Conservation (phyloP, 495 filamentous ascomycete genomes). For the Daldinia childiae region DNA sequence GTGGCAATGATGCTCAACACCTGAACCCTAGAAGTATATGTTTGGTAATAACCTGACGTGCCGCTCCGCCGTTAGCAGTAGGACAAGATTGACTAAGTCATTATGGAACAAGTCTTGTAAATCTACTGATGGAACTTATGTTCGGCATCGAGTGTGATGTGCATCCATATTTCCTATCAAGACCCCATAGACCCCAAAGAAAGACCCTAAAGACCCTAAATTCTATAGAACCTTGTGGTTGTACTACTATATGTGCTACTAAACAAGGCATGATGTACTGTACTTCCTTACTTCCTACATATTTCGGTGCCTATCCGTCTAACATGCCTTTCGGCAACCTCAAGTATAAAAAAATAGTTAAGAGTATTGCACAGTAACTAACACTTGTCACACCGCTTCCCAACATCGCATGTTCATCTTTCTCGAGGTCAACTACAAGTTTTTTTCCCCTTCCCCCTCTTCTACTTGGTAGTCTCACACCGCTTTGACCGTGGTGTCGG, state of each 20-base stretch:
- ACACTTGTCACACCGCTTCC: constrained; percentile 38
- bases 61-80: constrained; percentile 25
- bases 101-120: constrained; percentile 18
- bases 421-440: constrained; percentile 6
- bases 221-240: constrained; percentile 29
- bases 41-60: constrained; percentile 23
- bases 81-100: constrained; percentile 28
- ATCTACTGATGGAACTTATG: constrained; percentile 12
- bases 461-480: constrained; percentile 26
- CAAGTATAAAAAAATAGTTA: constrained; percentile 1
- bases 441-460: neutral
- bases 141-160: constrained; percentile 38
- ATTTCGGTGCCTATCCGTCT: constrained; percentile 12
- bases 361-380: constrained; percentile 10
- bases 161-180: constrained; percentile 26
- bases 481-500: constrained; percentile 19
- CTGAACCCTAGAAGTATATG: constrained; percentile 6
- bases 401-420: constrained; percentile 15
- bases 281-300: constrained; percentile 25
- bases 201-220: constrained; percentile 20
- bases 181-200: constrained; percentile 5
- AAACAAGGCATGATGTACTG: constrained; percentile 17
- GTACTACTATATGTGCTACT: constrained; percentile 14
- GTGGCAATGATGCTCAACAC: constrained; percentile 29
- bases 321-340: constrained; percentile 31